A percentile compares a stretch with the other conserved stretches of the same genome.
Evolutionary conservation across 495 filamentous ascomycete genomes (phyloP).

Genomic region (Penicillium ochrochloron): DNA sequence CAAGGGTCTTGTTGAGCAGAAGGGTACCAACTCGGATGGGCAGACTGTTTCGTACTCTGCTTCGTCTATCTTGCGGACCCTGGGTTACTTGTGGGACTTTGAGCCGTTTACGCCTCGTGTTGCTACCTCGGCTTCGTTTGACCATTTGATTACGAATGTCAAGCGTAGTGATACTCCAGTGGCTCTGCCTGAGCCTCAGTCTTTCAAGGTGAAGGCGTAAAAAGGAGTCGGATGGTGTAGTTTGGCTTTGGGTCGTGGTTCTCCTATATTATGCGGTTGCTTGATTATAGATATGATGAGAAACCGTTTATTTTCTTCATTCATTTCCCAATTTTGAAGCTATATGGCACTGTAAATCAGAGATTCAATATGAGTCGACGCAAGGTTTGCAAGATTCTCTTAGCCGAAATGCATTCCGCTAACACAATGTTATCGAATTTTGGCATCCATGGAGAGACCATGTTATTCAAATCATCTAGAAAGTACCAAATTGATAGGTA

Average conservation of each 20-base stretch:
- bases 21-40: slow-evolving; percentile 42
- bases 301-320: neutral
- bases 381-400: too few relatives aligned
- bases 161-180: slow-evolving; percentile 30
- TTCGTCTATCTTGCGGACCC: slow-evolving; percentile 43
- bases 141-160: slow-evolving; percentile 39
- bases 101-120: slow-evolving; percentile 49
- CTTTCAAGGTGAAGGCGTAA: slow-evolving; percentile 20
- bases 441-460: too few relatives aligned
- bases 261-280: neutral
- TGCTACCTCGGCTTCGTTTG: slow-evolving; percentile 43
- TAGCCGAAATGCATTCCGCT: too few relatives aligned
- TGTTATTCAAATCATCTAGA: too few relatives aligned
- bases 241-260: neutral
- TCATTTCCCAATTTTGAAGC: too few relatives aligned
- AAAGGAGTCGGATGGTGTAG: neutral
- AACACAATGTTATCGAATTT: too few relatives aligned
- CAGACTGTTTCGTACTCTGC: slow-evolving; percentile 44
- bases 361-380: too few relatives aligned
- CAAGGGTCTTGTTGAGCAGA: slow-evolving; percentile 52
- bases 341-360: too few relatives aligned
- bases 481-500: too few relatives aligned
- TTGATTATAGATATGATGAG: neutral
- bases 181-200: slow-evolving; percentile 26
- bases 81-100: slow-evolving; percentile 53